A percentile compares a stretch with the other conserved stretches of the same genome.
These are phyloP conservation scores for Mortierella sp. DNA, from an alignment of 371 early-diverging fungal genomes.

Conservation along the genomic window DNA sequence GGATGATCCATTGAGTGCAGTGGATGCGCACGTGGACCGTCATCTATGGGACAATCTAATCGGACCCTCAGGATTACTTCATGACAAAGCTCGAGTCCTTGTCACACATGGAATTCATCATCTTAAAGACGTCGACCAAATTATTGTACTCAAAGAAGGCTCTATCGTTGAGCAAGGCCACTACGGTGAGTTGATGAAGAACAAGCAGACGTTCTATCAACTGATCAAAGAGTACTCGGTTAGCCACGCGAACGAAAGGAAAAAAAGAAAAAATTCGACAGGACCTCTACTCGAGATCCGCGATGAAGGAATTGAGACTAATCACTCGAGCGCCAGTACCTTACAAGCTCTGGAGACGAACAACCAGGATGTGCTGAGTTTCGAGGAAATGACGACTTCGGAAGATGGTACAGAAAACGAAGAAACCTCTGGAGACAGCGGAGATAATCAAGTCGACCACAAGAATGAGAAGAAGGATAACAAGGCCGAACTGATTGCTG, in stretches of 20 bases:
- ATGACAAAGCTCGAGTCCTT: slow-evolving; percentile 85
- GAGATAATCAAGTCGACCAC: neutral
- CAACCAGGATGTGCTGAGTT: slow-evolving; percentile 1
- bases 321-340: neutral
- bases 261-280: neutral
- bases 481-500: slow-evolving; percentile 27
- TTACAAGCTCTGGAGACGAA: neutral
- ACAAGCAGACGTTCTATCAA: slow-evolving; percentile 57
- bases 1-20: slow-evolving; percentile 75
- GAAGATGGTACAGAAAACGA: neutral
- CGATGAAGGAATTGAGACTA: neutral
- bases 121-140: slow-evolving; percentile 68
- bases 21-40: slow-evolving; percentile 67
- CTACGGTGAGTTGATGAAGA: slow-evolving; percentile 60
- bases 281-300: neutral
- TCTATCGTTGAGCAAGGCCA: slow-evolving; percentile 64
- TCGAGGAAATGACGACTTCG: slow-evolving; percentile 6
- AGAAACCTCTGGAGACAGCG: neutral
- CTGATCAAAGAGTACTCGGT: slow-evolving; percentile 57
- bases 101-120: slow-evolving; percentile 94
- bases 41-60: slow-evolving; percentile 86
- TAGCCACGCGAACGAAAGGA: neutral
- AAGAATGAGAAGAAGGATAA: slow-evolving; percentile 16
- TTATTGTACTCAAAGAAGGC: slow-evolving; percentile 69
- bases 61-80: slow-evolving; percentile 83